Evolutionary conservation across 1,139 yeast genomes (phyloP).

Genomic region (Saccharomyces hybrid): DNA sequence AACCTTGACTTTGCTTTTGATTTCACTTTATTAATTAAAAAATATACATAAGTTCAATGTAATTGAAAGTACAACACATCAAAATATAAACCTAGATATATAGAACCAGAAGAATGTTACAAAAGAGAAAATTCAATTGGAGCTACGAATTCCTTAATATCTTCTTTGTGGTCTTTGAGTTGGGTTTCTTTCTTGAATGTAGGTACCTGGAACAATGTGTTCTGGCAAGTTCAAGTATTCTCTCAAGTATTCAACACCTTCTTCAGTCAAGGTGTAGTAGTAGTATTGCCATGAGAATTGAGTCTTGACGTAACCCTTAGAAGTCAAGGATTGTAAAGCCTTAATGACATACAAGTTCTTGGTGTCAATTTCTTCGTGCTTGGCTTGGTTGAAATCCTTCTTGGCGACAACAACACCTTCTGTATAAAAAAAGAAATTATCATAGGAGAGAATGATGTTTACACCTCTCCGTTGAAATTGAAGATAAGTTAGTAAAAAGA

Average conservation of each 20-base stretch:
- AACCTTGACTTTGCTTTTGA: neutral
- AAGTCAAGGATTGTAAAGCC: slow-evolving; percentile 98
- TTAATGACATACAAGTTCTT: slow-evolving; percentile 96
- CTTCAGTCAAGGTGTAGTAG: slow-evolving; percentile 99
- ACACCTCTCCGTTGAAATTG: neutral
- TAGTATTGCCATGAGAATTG: slow-evolving; percentile 99
- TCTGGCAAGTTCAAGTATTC: slow-evolving; percentile 97
- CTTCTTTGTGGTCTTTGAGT: slow-evolving; percentile 59
- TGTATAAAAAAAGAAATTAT: slow-evolving; percentile 26
- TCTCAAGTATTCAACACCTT: slow-evolving; percentile 97
- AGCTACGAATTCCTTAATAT: slow-evolving; percentile 21
- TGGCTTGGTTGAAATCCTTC: slow-evolving; percentile 96
- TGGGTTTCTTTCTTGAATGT: slow-evolving; percentile 89
- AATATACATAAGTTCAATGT: neutral
- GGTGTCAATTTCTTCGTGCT: slow-evolving; percentile 97
- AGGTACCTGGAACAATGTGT: slow-evolving; percentile 96
- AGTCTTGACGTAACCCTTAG: slow-evolving; percentile 98
- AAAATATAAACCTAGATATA: neutral
- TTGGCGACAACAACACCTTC: slow-evolving; percentile 99
- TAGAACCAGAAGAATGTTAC: slow-evolving; percentile 1
- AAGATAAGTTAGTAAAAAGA: neutral
- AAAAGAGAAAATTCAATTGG: slow-evolving; percentile 4
- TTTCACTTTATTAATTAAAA: neutral
- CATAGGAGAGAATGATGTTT: neutral
- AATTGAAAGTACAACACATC: slow-evolving; percentile 1